A percentile compares a stretch with the other conserved stretches of the same genome.
Evolutionary conservation across 1,139 yeast genomes (phyloP).

Genomic region (Groenewaldozyma auringiensis): DNA sequence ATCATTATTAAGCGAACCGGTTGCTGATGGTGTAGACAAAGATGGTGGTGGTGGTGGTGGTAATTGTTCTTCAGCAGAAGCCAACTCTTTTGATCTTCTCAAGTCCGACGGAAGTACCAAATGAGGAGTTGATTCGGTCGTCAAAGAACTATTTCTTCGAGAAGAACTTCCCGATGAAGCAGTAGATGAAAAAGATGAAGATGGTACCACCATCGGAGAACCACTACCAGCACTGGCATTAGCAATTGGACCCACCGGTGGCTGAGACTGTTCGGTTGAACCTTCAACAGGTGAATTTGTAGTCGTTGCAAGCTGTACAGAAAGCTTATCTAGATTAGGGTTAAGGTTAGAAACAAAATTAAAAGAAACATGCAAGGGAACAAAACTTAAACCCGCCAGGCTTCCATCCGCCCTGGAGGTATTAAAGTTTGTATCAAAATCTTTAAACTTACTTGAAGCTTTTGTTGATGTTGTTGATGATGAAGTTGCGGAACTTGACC

Average conservation of each 20-base stretch:
- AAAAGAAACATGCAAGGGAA: background rate
- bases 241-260: too few species aligned
- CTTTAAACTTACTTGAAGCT: background rate
- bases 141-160: background rate
- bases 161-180: background rate
- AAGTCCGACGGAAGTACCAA: constrained; percentile 26
- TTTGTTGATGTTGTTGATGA: too few species aligned
- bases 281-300: too few species aligned
- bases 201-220: too few species aligned
- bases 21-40: constrained; percentile 8
- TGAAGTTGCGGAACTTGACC: background rate
- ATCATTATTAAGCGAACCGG: background rate
- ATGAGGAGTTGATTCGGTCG: background rate
- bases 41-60: constrained; percentile 13
- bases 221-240: too few species aligned
- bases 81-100: constrained; percentile 15
- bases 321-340: background rate
- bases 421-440: too few species aligned
- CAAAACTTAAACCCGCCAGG: background rate
- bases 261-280: too few species aligned
- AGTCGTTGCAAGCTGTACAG: background rate
- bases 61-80: constrained; percentile 12
- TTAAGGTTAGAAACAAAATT: background rate
- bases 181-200: too few species aligned
- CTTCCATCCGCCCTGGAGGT: too few species aligned